These are phyloP conservation scores for Tetraselmis striata DNA, from an alignment of 139 green algal species.

Conservation along the genomic window DNA sequence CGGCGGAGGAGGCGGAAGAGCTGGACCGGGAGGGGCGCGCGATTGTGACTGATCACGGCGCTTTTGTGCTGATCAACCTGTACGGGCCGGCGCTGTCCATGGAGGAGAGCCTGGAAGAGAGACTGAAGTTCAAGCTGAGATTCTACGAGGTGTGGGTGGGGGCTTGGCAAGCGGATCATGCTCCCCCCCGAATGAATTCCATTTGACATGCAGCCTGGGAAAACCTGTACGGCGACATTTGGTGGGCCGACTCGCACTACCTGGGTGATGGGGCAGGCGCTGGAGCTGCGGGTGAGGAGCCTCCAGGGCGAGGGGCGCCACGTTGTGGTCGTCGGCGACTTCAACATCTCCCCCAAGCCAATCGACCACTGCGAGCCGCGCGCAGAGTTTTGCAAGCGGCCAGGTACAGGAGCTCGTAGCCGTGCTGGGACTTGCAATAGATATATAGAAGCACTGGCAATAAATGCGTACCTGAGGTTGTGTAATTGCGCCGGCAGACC, in stretches of 20 bases:
- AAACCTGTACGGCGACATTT: too few species aligned
- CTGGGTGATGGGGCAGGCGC: too few species aligned
- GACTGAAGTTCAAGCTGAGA: conserved; percentile 32
- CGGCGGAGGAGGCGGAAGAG: conserved; percentile 19
- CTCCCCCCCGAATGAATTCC: too few species aligned
- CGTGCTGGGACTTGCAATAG: too few species aligned
- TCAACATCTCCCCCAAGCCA: conserved; percentile 57
- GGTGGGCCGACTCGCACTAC: too few species aligned
- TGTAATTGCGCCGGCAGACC: conserved; percentile 8
- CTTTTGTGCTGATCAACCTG: conserved; percentile 53
- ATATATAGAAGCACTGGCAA: too few species aligned
- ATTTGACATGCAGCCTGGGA: too few species aligned
- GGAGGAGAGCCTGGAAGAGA: conserved; percentile 29
- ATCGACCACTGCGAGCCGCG: conserved; percentile 27
- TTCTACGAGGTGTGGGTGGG: conserved; percentile 19
- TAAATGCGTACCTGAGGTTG: neutral
- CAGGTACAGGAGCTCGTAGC: neutral
- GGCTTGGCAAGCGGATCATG: too few species aligned
- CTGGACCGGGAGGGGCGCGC: conserved; percentile 51
- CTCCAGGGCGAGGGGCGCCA: conserved; percentile 29
- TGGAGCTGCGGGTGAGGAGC: conserved; percentile 34
- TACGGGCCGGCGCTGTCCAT: conserved; percentile 43
- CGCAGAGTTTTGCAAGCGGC: neutral
- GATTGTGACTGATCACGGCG: conserved; percentile 48
- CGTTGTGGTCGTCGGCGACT: conserved; percentile 59